Evolutionary conservation across 495 filamentous ascomycete species (phyloP), one percentile per base, ranked within the genome.

Genomic region (Bacidia gigantensis): DNA sequence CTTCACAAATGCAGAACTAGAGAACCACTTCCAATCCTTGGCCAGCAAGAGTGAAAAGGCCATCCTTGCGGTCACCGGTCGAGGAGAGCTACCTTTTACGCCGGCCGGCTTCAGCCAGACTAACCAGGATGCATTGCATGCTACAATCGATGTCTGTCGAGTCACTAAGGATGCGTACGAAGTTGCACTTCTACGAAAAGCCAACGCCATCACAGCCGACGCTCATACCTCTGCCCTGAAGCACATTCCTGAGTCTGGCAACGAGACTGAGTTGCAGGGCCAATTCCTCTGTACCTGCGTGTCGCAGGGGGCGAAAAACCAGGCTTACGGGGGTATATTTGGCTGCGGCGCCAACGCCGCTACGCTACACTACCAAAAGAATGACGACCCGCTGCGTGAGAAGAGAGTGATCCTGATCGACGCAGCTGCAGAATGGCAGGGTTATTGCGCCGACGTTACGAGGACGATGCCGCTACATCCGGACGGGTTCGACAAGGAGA

Each of bases 381-480:
- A 97, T 62, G 70, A 92, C 59, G 73, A 84, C 55, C 67, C 79
- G 3, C 72, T 96, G 32, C 60, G 68, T 2, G 77, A 77, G 2
- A 72, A 75, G 47, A 81, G 88, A 61, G 69, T 90, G 17, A 71
- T 95, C 23, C 81, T 86, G 53, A 70, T 95, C 7, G 90, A 97
- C 63, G 90, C 89, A 1, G 89, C 86, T 3, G 78, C 79, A 29
- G 90, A 95, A 63, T 93, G 77, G 75, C 66, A 81, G 11, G 87
- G 84, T 64, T 97, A 97, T 61, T 87, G 87, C n/a, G 81, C 79
- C 48, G 89, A 96, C 58, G 77, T 97, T 32, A 97, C 90, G 0
- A 77, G 90, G 3, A 94, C 89, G 1, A 80, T 94, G 58, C 90
- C 90, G 0, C 65, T 94, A 17, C 44, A 54, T 24, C 58, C 64